These are phyloP conservation scores for Lodderomyces jiufengensis DNA, from an alignment of 1,139 yeast genomes.

Conservation along the genomic window DNA sequence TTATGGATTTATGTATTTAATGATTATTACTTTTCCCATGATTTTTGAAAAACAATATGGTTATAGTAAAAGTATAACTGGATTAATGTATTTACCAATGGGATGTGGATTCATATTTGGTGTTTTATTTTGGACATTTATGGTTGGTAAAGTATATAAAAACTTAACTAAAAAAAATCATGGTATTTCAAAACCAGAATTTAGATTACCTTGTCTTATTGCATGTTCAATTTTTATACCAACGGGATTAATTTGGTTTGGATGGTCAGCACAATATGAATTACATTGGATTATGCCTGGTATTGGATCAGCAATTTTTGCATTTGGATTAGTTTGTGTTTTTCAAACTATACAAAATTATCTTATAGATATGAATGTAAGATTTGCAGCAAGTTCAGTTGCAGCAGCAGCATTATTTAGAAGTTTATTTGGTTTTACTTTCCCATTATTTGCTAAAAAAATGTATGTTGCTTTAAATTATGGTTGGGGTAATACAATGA, in stretches of 20 bases:
- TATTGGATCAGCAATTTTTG: conserved; percentile 41
- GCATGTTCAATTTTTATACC: conserved; percentile 37
- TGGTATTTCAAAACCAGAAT: conserved; percentile 43
- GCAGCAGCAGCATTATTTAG: conserved; percentile 49
- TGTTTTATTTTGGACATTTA: conserved; percentile 36
- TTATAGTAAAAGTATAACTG: conserved; percentile 30
- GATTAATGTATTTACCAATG: conserved; percentile 46
- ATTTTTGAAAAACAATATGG: conserved; percentile 35
- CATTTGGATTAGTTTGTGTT: conserved; percentile 43
- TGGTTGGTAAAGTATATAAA: conserved; percentile 30
- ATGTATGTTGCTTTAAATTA: conserved; percentile 40
- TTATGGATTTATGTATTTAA: conserved; percentile 45
- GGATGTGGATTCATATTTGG: conserved; percentile 44
- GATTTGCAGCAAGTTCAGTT: conserved; percentile 43
- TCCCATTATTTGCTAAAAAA: conserved; percentile 40
- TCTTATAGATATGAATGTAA: conserved; percentile 43
- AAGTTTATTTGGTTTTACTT: conserved; percentile 40
- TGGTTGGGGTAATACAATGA: conserved; percentile 48
- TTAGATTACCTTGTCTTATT: conserved; percentile 39
- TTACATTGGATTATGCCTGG: conserved; percentile 49
- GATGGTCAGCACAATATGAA: conserved; percentile 42
- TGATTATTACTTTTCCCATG: conserved; percentile 44
- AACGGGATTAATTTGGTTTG: conserved; percentile 43
- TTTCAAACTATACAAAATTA: conserved; percentile 43
- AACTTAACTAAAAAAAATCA: conserved; percentile 27